Percentiles rank a stretch among this genome's conserved stretches.
These are phyloP conservation scores for Raffaelea albimanens DNA, from an alignment of 2,329 filamentous ascomycete species.

Conservation along the genomic window DNA sequence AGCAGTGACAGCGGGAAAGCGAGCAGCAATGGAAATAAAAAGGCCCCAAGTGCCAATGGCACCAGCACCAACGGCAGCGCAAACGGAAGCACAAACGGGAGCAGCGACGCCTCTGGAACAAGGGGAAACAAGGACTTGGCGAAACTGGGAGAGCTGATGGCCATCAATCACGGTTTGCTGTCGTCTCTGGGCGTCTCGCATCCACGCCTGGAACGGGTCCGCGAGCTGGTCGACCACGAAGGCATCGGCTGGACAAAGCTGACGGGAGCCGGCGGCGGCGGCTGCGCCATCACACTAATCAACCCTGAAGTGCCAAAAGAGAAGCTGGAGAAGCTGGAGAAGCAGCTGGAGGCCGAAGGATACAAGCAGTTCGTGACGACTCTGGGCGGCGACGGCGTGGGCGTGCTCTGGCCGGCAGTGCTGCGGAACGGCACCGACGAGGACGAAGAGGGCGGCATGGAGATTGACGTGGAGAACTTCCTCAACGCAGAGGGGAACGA, in stretches of 20 bases:
- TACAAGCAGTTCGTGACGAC: constrained; percentile 84
- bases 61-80: constrained; percentile 59
- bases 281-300: constrained; percentile 87
- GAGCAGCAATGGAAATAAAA: not conserved
- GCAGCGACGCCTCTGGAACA: not conserved
- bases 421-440: constrained; percentile 76
- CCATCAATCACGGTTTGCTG: constrained; percentile 86
- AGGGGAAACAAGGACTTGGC: constrained; percentile 38
- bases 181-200: constrained; percentile 91
- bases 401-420: constrained; percentile 87
- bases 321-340: constrained; percentile 54
- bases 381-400: constrained; percentile 85
- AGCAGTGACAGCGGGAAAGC: constrained; percentile 3
- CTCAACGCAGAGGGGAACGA: constrained; percentile 74
- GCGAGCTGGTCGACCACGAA: constrained; percentile 81
- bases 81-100: constrained; percentile 24
- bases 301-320: constrained; percentile 52
- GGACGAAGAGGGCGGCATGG: constrained; percentile 71
- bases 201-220: constrained; percentile 80
- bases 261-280: constrained; percentile 89
- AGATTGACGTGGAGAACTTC: constrained; percentile 81
- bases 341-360: constrained; percentile 57
- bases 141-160: constrained; percentile 77
- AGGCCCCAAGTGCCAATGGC: too few relatives aligned
- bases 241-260: constrained; percentile 95